A percentile compares a stretch with the other conserved stretches of the same genome.
These are phyloP conservation scores for Mycena epipterygia DNA, from an alignment of 768 basidiomycete genomes.

Conservation along the genomic window DNA sequence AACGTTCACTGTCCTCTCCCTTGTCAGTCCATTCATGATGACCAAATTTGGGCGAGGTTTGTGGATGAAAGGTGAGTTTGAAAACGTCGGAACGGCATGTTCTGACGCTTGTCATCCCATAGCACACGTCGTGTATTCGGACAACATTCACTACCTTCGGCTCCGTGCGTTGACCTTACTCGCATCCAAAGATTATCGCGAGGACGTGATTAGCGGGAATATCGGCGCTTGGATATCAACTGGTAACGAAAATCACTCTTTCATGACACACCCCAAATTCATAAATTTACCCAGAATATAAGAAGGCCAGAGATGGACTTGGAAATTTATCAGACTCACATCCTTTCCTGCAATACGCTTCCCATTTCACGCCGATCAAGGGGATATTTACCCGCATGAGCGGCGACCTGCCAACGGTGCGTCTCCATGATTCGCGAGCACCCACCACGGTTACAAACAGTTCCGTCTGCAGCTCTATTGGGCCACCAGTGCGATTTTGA, in stretches of 20 bases:
- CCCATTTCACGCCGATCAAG: background rate
- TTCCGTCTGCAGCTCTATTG: slow-evolving; percentile 42
- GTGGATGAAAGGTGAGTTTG: background rate
- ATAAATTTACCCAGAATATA: slow-evolving; percentile 2
- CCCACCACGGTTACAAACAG: too few relatives aligned
- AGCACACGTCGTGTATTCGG: slow-evolving; percentile 5
- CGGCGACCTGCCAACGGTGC: slow-evolving; percentile 7
- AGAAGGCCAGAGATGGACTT: slow-evolving; percentile 1
- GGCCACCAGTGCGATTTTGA: slow-evolving; percentile 40
- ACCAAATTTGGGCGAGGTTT: background rate
- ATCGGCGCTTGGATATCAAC: background rate
- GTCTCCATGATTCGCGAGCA: background rate
- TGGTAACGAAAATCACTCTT: background rate
- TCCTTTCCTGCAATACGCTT: background rate
- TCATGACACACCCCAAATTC: too few relatives aligned
- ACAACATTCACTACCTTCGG: slow-evolving; percentile 17
- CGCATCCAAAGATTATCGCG: background rate
- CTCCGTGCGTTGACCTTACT: slow-evolving; percentile 1
- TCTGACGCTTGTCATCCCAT: background rate
- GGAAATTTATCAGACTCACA: background rate
- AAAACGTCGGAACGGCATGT: too few relatives aligned
- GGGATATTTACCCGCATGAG: background rate
- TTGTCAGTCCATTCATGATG: slow-evolving; percentile 17
- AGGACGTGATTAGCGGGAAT: background rate
- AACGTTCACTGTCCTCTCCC: background rate